These are phyloP conservation scores for Bolboschoenoplectus hybrid DNA, from an alignment of 202 grass and related monocot species.

Conservation along the genomic window DNA sequence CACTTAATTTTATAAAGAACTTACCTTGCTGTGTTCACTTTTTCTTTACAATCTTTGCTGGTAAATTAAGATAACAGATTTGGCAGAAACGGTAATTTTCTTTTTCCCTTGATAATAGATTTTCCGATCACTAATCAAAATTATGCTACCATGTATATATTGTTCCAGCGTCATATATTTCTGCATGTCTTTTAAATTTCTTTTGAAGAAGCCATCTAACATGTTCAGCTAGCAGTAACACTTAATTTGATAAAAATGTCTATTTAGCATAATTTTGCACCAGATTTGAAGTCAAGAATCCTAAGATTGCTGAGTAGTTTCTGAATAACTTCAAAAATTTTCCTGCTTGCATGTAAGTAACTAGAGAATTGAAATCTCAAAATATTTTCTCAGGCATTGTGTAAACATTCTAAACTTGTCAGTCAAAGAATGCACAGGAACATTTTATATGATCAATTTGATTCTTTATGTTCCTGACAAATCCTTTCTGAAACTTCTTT, in stretches of 20 bases:
- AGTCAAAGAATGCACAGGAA: not conserved
- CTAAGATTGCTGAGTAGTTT: not conserved
- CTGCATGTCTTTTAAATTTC: conserved; percentile 17
- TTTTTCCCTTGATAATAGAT: not conserved
- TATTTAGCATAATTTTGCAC: not conserved
- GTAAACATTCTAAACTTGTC: not conserved
- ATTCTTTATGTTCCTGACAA: not conserved
- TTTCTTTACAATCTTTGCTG: not conserved
- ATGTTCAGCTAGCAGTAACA: not conserved
- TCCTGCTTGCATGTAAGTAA: not conserved
- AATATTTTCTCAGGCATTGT: not conserved
- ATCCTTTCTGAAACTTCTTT: not conserved
- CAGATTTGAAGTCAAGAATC: too few relatives aligned
- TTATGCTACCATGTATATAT: not conserved
- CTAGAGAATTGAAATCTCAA: not conserved
- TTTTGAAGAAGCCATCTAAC: conserved; percentile 11
- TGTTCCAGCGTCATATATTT: not conserved
- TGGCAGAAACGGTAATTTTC: not conserved
- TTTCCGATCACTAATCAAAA: not conserved
- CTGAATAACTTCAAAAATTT: not conserved
- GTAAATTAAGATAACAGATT: not conserved
- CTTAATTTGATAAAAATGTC: not conserved
- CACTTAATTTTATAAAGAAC: not conserved
- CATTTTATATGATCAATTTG: not conserved
- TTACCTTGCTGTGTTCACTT: not conserved